phyloP scores from a whole-genome alignment of 106 monocot species.

The Allium fistulosum region DNA sequence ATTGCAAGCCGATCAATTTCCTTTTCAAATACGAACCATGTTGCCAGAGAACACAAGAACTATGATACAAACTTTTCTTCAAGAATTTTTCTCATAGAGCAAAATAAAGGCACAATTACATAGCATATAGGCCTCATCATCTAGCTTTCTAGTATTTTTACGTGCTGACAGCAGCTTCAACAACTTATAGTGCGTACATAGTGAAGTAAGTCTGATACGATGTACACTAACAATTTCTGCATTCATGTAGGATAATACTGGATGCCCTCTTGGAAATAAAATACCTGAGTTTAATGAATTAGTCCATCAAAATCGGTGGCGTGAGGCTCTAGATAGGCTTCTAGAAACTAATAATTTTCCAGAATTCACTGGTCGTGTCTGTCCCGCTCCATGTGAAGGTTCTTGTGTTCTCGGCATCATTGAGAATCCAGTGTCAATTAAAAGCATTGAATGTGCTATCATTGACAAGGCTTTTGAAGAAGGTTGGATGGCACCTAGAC shows the following conservation, averaged over 20 bases:
- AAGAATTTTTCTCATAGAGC: no score
- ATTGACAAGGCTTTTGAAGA: slow-evolving; percentile 98
- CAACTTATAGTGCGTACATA: no score
- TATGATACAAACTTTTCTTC: no score
- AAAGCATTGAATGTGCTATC: slow-evolving; percentile 94
- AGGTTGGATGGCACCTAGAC: slow-evolving; percentile 95
- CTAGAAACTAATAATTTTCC: slow-evolving; percentile 99
- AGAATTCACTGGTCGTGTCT: slow-evolving; percentile 96
- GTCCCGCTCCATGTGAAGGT: slow-evolving; percentile 98
- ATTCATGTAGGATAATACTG: slow-evolving; percentile 72
- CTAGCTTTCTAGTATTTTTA: not conserved
- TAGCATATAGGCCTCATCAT: not conserved
- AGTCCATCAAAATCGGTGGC: slow-evolving; percentile 93
- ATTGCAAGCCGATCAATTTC: no score
- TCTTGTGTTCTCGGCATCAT: slow-evolving; percentile 99
- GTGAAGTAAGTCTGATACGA: no score
- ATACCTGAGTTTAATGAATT: slow-evolving; percentile 97
- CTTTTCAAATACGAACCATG: no score
- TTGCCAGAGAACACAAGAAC: no score
- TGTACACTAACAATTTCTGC: not conserved
- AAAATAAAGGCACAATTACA: no score
- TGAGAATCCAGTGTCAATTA: slow-evolving; percentile 97
- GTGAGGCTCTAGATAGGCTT: slow-evolving; percentile 89
- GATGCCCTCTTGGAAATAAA: slow-evolving; percentile 99
- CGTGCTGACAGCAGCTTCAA: no score